A percentile compares a stretch with the other conserved stretches of the same genome.
These are phyloP conservation scores for Betula pendula DNA, from an alignment of 306 rosid species.

Conservation along the genomic window DNA sequence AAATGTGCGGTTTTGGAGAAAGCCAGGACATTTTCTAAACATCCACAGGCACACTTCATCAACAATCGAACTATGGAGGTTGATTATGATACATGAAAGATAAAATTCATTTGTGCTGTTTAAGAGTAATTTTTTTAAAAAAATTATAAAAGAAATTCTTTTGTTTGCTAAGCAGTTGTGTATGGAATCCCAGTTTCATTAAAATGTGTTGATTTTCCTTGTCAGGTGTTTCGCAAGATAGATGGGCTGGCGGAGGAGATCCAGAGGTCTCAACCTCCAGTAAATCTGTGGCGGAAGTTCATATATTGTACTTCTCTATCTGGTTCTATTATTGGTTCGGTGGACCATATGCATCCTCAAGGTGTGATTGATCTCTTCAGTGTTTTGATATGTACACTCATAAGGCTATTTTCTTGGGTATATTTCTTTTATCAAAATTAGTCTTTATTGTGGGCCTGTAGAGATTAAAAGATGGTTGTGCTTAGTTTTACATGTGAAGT, in stretches of 20 bases:
- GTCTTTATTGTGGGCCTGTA: slow-evolving; percentile 15
- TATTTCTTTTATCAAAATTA: background rate
- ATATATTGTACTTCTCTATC: slow-evolving; percentile 85
- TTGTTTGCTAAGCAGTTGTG: background rate
- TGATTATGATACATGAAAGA: slow-evolving; percentile 18
- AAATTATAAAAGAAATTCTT: background rate
- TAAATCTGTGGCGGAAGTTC: slow-evolving; percentile 91
- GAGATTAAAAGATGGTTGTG: slow-evolving; percentile 9
- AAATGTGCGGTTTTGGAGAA: slow-evolving; percentile 53
- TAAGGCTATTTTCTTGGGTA: background rate
- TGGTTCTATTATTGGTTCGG: slow-evolving; percentile 88
- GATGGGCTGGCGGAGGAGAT: slow-evolving; percentile 89
- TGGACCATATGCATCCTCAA: slow-evolving; percentile 94
- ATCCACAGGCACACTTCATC: slow-evolving; percentile 64
- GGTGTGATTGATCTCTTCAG: slow-evolving; percentile 50
- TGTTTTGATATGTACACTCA: slow-evolving; percentile 4
- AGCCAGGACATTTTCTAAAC: slow-evolving; percentile 34
- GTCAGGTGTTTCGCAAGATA: slow-evolving; percentile 80
- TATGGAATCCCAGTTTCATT: background rate
- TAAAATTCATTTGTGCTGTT: slow-evolving; percentile 8
- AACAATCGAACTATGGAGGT: slow-evolving; percentile 99
- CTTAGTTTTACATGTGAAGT: slow-evolving; percentile 14
- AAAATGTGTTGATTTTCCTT: slow-evolving; percentile 13
- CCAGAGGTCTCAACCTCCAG: slow-evolving; percentile 87
- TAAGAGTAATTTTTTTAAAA: background rate